Percentiles rank a stretch among this genome's conserved stretches.
Conservation (phyloP, 192 early-diverging fungal species). For the Podila epigama region DNA sequence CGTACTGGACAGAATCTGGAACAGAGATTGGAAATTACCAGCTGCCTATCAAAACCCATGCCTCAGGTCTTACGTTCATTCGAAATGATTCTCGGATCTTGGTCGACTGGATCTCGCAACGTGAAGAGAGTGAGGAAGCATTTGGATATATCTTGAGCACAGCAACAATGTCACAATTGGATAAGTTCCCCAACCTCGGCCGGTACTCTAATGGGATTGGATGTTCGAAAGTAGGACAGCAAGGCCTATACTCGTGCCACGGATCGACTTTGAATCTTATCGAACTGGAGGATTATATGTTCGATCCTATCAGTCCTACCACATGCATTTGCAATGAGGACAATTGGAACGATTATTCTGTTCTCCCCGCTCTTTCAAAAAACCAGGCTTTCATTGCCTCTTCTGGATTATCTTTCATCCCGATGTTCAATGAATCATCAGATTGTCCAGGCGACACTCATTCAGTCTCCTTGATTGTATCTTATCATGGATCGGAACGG, state of each 20-base stretch:
- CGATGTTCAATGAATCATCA: not conserved
- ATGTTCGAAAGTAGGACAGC: not conserved
- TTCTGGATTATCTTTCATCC: constrained; percentile 5
- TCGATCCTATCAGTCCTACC: not conserved
- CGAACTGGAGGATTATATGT: constrained; percentile 5
- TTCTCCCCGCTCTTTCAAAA: not conserved
- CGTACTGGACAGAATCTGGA: constrained; percentile 11
- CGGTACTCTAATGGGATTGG: too few relatives aligned
- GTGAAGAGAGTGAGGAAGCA: not conserved
- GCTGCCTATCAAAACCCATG: not conserved
- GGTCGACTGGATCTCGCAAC: not conserved
- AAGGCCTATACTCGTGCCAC: constrained; percentile 4
- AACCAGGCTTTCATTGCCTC: not conserved
- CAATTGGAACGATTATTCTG: not conserved
- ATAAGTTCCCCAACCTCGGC: not conserved
- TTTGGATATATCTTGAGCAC: constrained; percentile 10
- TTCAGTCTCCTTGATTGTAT: not conserved
- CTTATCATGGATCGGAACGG: constrained; percentile 6
- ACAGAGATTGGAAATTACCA: constrained; percentile 8
- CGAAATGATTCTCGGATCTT: constrained; percentile 4
- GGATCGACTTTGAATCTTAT: constrained; percentile 8
- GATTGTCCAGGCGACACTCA: not conserved
- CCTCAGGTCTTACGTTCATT: constrained; percentile 3
- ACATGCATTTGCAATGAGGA: constrained; percentile 5
- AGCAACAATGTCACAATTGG: constrained; percentile 5